Conservation (phyloP, 2,329 filamentous ascomycete genomes). For the Alternaria sp. region DNA sequence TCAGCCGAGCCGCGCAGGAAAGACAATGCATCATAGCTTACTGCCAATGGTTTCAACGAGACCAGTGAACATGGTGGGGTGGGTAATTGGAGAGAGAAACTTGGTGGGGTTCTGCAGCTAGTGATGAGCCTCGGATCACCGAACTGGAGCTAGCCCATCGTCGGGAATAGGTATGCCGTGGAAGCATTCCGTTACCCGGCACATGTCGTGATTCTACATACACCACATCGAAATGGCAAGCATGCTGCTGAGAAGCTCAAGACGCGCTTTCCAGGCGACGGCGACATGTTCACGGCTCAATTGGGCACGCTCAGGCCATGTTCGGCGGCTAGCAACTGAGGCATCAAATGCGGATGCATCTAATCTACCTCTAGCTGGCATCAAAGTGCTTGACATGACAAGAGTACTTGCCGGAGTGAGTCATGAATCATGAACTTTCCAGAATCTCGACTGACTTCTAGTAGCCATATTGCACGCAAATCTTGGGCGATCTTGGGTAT, state of each 20-base stretch:
- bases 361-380: slow-evolving; percentile 77
- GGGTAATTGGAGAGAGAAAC: not conserved
- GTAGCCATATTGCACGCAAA: slow-evolving; percentile 96
- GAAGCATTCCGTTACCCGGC: slow-evolving; percentile 6
- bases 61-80: slow-evolving; percentile 83
- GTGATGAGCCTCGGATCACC: slow-evolving; percentile 24
- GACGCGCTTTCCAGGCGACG: slow-evolving; percentile 11
- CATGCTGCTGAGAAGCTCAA: slow-evolving; percentile 22
- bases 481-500: slow-evolving; percentile 93
- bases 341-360: slow-evolving; percentile 48
- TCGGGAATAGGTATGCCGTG: slow-evolving; percentile 16
- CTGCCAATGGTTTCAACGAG: slow-evolving; percentile 73
- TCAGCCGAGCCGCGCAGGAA: slow-evolving; percentile 32
- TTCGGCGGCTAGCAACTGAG: slow-evolving; percentile 52
- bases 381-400: slow-evolving; percentile 94
- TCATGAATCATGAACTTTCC: slow-evolving; percentile 15
- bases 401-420: slow-evolving; percentile 90
- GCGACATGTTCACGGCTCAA: slow-evolving; percentile 4
- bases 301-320: slow-evolving; percentile 11
- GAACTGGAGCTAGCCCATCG: slow-evolving; percentile 11
- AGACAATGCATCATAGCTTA: slow-evolving; percentile 53
- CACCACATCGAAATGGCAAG: slow-evolving; percentile 18
- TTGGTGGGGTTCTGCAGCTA: slow-evolving; percentile 31
- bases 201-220: not conserved
- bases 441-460: slow-evolving; percentile 23